These are phyloP conservation scores for Ophioceras dolichostomum DNA, from an alignment of 2,329 filamentous ascomycete species.

Conservation along the genomic window DNA sequence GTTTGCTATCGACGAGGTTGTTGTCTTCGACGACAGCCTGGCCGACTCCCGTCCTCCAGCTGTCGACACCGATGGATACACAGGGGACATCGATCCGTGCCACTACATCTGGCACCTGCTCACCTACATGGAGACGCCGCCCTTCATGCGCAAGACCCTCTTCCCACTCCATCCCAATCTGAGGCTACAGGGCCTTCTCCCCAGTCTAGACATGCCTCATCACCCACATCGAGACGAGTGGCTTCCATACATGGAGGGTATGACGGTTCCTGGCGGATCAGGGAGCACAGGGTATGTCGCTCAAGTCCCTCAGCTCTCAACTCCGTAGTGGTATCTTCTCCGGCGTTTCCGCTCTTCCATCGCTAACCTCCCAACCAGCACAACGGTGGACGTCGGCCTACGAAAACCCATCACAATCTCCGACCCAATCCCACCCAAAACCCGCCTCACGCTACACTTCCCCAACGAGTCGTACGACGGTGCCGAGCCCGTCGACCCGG, in stretches of 20 bases:
- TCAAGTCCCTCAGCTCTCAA: no score
- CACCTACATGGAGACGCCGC: constrained; percentile 73
- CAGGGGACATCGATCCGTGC: constrained; percentile 61
- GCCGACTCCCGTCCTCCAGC: constrained; percentile 28
- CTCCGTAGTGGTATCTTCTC: no score
- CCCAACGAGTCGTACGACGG: constrained; percentile 27
- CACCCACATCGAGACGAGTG: constrained; percentile 67
- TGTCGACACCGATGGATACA: constrained; percentile 43
- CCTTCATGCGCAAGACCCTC: constrained; percentile 63
- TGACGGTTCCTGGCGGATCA: constrained; percentile 40
- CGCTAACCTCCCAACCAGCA: no score
- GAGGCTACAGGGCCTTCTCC: constrained; percentile 57
- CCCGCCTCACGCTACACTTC: constrained; percentile 62
- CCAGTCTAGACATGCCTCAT: constrained; percentile 74
- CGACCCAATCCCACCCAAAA: constrained; percentile 53
- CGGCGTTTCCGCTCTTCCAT: no score
- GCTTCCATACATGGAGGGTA: constrained; percentile 69
- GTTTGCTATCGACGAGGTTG: constrained; percentile 73
- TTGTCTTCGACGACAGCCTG: constrained; percentile 65
- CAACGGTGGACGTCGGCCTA: constrained; percentile 46
- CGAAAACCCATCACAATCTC: constrained; percentile 42
- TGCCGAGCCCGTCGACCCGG: constrained; percentile 54
- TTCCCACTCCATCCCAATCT: constrained; percentile 74
- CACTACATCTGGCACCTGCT: constrained; percentile 73
- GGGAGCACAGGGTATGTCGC: constrained; percentile 23